Evolutionary conservation across 768 basidiomycete species (phyloP), one percentile per base, ranked within the genome.

Genomic region (Hydnomerulius pinastri): DNA sequence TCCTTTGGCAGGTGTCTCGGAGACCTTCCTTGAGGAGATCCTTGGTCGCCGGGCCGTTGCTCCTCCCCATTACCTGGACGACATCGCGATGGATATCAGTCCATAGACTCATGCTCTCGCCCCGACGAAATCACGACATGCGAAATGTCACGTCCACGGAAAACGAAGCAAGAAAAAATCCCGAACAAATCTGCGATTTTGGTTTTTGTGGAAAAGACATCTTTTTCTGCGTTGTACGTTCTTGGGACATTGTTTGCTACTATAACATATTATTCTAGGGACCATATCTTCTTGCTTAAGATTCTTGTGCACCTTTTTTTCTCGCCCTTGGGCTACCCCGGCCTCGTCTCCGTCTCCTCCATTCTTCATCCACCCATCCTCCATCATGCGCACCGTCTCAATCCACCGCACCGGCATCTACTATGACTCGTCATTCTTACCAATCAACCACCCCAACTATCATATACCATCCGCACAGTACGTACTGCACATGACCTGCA

Each of bases 1-100:
- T 35, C 87, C 80, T 63, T 60, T 91, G 51, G 81, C 80, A 17
- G 74, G 83, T 42, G 85, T 85, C 20, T 71, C 78, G 12, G 70
- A 68, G 13, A 79, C 77, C 8, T 92, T 90, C 69, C 69, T 93
- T 64, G 78, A 79, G 18, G 80, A 83, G 53, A 80, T 91, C 41
- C 74, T 86, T 32, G 72, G 67, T 15, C 69, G 57, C 17, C 61
- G 55, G 46, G 15, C 39, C 24, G 48, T 13, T 10, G 35, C 23
- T 2, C 8, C 2, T 23, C 21, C 46, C 32, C 32, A 46, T 18
- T 42, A 59, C 33, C 56, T 53, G 17, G 62, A 67, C 37, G 60
- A 63, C 46, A 64, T 57, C 23, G 69, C 64, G 21, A 73, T 76
- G 75, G 77, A 75, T 62, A 56, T 77, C 5, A 62, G 74, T 37